Conservation (phyloP, 176 grass and related monocot genomes). For the Zea mays region Zm-B73-REFERENCE-NAM-5.0 NC_050096.1:296557001-296557500, state of each 20-base stretch:
- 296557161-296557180: conserved; percentile 19
- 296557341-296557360: background rate
- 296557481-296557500: too few relatives aligned
- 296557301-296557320: conserved; percentile 41
- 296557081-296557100: conserved; percentile 57
- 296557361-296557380: background rate
- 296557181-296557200: conserved; percentile 26
- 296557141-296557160: conserved; percentile 6
- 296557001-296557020: conserved; percentile 36
- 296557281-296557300: conserved; percentile 32
- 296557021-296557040: conserved; percentile 5
- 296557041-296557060: conserved; percentile 7
- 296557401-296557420: too few relatives aligned
- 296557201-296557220: conserved; percentile 39
- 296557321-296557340: conserved; percentile 30
- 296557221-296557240: conserved; percentile 28
- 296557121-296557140: conserved; percentile 38
- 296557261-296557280: conserved; percentile 36
- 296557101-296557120: conserved; percentile 52
- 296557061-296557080: conserved; percentile 43
- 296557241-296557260: conserved; percentile 12
- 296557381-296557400: too few relatives aligned
- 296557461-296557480: too few relatives aligned
- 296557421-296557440: too few relatives aligned
- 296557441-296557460: too few relatives aligned